phyloP scores from a whole-genome alignment of 345 rosid genomes.

The Eucalyptus polyanthemos region DNA sequence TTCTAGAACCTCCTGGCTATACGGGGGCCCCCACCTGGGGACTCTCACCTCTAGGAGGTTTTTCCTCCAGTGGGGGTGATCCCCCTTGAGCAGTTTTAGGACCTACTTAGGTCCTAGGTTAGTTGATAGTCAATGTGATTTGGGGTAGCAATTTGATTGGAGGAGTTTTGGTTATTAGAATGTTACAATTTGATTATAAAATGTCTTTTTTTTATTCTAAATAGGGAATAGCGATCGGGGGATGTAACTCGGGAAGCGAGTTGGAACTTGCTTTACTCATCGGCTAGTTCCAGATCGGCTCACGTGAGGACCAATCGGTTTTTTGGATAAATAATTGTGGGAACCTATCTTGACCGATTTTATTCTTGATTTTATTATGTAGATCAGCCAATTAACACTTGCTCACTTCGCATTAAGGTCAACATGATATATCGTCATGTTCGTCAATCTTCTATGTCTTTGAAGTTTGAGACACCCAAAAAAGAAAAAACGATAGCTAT shows the following conservation, averaged over 20 bases:
- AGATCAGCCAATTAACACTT: accelerated
- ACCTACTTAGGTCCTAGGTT: no score
- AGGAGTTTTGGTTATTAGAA: neutral
- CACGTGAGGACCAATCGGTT: accelerated
- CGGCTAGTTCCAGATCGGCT: accelerated
- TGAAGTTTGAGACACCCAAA: accelerated
- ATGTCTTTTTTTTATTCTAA: neutral
- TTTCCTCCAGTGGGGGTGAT: no score
- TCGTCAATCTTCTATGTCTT: neutral
- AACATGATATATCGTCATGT: accelerated
- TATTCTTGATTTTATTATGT: accelerated
- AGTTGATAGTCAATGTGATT: neutral
- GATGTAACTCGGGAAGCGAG: accelerated
- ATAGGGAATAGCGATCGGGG: accelerated
- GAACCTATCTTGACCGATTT: accelerated
- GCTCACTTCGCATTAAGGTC: accelerated
- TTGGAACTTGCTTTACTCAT: accelerated
- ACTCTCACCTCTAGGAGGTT: no score
- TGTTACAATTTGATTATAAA: neutral
- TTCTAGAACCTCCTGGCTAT: no score
- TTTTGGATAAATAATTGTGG: accelerated
- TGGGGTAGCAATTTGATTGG: neutral
- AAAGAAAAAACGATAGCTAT: accelerated
- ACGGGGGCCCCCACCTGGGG: no score
- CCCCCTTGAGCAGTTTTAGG: no score